Conservation (phyloP, 2,329 filamentous ascomycete species). For the Penicillium fuscoglaucum region DNA sequence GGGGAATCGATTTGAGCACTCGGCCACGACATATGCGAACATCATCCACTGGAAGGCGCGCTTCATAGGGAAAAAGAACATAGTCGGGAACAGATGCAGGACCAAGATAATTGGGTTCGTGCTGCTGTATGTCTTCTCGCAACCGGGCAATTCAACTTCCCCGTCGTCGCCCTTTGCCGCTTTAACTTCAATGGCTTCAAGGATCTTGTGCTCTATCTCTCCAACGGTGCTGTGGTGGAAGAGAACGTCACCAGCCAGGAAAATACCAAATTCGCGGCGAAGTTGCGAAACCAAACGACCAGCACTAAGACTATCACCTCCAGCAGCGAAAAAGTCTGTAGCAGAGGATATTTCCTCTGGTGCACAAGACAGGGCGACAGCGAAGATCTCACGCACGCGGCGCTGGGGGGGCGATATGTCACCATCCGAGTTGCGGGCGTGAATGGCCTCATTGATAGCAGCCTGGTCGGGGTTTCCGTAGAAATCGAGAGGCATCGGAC, state of each 20-base stretch:
- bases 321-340: slow-evolving; percentile 55
- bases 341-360: slow-evolving; percentile 41
- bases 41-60: slow-evolving; percentile 55
- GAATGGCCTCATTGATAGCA: slow-evolving; percentile 37
- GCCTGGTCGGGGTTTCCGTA: slow-evolving; percentile 38
- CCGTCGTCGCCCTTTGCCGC: slow-evolving; percentile 17
- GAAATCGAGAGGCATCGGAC: slow-evolving; percentile 37
- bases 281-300: slow-evolving; percentile 55
- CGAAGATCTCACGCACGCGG: slow-evolving; percentile 49
- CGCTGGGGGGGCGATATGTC: slow-evolving; percentile 34
- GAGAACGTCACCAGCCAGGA: slow-evolving; percentile 53
- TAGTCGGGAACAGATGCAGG: slow-evolving; percentile 54
- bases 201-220: slow-evolving; percentile 33
- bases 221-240: slow-evolving; percentile 52
- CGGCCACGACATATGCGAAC: slow-evolving; percentile 51
- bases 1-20: slow-evolving; percentile 33
- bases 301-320: slow-evolving; percentile 57
- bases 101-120: slow-evolving; percentile 52
- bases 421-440: slow-evolving; percentile 22
- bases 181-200: slow-evolving; percentile 14
- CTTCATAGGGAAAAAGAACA: slow-evolving; percentile 53
- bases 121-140: slow-evolving; percentile 44
- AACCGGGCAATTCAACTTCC: slow-evolving; percentile 36
- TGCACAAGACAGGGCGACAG: slow-evolving; percentile 46
- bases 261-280: slow-evolving; percentile 51